Base-by-base conservation (phyloP, 257 asterid genomes). In the Ilex asprella region DNA sequence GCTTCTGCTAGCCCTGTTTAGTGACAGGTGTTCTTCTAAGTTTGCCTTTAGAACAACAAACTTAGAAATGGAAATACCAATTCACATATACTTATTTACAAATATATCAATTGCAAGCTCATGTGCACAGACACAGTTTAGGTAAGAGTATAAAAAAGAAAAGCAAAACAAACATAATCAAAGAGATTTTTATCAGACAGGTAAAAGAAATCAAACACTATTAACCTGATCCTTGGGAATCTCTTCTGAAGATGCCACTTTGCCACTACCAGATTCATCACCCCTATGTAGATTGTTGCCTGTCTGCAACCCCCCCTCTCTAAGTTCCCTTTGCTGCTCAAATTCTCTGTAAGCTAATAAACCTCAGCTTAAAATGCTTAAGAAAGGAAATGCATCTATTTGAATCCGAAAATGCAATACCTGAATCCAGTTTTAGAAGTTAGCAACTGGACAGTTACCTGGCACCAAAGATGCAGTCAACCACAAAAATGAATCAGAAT, bases 371-470 rank as follows among this genome's bases (percentile, higher is more conserved):
- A 56, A 79, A 63, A 58, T 60, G 52, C 59, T 69, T 64, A 64
- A 30, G 65, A 30, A 16, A 55, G 58, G 58, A 65, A 52, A 55
- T 43, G 73, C 58, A 57, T 39, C 61, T 30, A 30, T 70, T 74
- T 68, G 60, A 65, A 62, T 46, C 65, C 31, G 71, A 61, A 16
- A 59, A 70, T 72, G 70, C 32, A 55, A 67, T 81, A 87, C 99
- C 99, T 93, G 79, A 89, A 93, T 72, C 99, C 97, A 16, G 99
- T 93, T 79, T 93, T 93, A 54, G 99, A 93, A 70, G 96, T 93
- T 72, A 93, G 79, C 75, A 89, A 89, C 84, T 93, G 99, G 61
- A 93, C 82, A 0, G 88, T 89, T 29, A 89, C 84, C 99, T 93
- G 90, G 63, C 76, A 80, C 46, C 69, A 56, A 66, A 47, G 67